Base-by-base conservation (phyloP, 805 yeast genomes). In the Candida bentonensis region DNA sequence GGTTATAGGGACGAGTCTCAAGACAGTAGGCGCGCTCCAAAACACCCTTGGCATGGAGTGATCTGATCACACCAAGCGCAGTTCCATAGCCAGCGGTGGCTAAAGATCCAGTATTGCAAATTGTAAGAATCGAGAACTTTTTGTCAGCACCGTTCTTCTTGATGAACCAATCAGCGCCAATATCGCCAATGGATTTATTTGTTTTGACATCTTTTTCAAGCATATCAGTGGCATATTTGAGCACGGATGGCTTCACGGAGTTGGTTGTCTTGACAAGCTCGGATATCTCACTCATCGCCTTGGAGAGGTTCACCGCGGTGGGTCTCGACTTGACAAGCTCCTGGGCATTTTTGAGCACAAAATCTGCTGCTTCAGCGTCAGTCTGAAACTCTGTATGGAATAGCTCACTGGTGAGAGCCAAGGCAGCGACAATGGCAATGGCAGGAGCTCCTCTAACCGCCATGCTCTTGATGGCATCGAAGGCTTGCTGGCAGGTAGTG, bases 61-160 rank as follows among this genome's bases (percentile, higher is more conserved):
- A 76, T 51, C 97, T 74, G 33, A 89, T 77, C 21, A 92, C 84
- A 13, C 98, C 97, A 23, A 89, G 69, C 0, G 97, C 97, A 3
- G 98, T 89, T 23, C 98, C 98, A 59, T 87, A 89, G 2, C 97
- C 97, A 3, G 97, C 85, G 1, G 98, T 89, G 1, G 98, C 98
- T 47, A 89, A 68, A 0, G 96, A 85, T 0, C 98, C 98, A 0
- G 98, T 89, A 63, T 89, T 89, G 63, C 98, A 89, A 46, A 92
- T 84, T 1, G 97, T 89, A 58, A 92, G 64, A 2, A 86, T 88
- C 1, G 94, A 75, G 57, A 87, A 79, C 3, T 80, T 79, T 74
- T 15, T 61, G 50, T 17, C 58, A 53, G 50, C 81, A 63, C 22
- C 62, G 2, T 33, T 58, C 1, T 72, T 58, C 23, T 60, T 52